Evolutionary conservation across 768 basidiomycete species (phyloP).

Genomic region (Russula olivacea): DNA sequence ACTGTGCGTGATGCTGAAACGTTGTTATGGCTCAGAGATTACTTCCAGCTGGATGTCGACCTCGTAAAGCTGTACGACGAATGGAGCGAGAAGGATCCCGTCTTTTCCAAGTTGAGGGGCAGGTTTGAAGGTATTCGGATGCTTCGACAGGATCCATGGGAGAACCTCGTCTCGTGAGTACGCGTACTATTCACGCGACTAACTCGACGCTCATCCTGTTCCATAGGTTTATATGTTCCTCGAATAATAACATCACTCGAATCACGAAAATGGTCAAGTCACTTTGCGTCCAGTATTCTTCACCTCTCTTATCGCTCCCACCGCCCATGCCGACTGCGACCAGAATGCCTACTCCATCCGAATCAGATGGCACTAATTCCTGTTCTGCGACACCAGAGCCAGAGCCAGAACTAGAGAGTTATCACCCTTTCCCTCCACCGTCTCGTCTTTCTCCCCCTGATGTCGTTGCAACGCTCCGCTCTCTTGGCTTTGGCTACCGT

Average conservation of each 20-base stretch:
- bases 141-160: constrained; percentile 91
- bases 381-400: constrained; percentile 18
- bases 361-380: constrained; percentile 16
- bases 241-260: constrained; percentile 92
- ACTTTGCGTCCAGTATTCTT: constrained; percentile 73
- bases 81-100: constrained; percentile 69
- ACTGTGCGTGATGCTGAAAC: constrained; percentile 56
- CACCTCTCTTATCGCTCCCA: constrained; percentile 51
- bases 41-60: constrained; percentile 83
- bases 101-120: constrained; percentile 59
- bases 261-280: constrained; percentile 91
- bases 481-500: constrained; percentile 92
- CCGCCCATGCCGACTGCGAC: constrained; percentile 30
- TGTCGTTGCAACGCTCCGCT: constrained; percentile 60
- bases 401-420: constrained; percentile 33
- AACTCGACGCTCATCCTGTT: background rate
- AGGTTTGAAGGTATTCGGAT: constrained; percentile 81
- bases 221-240: constrained; percentile 90
- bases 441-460: constrained; percentile 52
- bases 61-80: constrained; percentile 62
- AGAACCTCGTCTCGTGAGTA: constrained; percentile 87
- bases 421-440: constrained; percentile 84
- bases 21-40: constrained; percentile 68
- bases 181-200: background rate
- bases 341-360: constrained; percentile 29